Percentiles rank a stretch among this genome's conserved stretches.
These are phyloP conservation scores for Beverwykella pulmonaria DNA, from an alignment of 495 filamentous ascomycete genomes.

Conservation along the genomic window DNA sequence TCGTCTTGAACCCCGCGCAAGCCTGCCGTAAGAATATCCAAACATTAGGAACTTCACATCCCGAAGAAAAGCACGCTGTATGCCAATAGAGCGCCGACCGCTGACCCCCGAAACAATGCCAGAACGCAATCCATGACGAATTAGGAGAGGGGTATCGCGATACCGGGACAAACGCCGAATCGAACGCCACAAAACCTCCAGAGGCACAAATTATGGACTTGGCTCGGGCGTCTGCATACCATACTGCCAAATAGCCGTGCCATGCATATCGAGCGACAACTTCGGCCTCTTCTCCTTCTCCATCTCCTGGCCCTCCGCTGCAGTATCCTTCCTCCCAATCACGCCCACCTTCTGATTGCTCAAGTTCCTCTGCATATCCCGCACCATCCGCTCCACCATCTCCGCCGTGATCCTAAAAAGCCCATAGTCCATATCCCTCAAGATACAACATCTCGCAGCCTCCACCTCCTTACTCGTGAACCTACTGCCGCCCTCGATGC, in stretches of 20 bases:
- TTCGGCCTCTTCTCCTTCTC: constrained; percentile 9
- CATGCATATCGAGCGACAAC: constrained; percentile 14
- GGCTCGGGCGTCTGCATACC: constrained; percentile 38
- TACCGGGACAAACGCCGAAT: background rate
- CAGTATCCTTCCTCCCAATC: background rate
- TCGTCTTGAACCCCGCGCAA: background rate
- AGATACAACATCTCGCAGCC: constrained; percentile 20
- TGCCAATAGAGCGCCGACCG: background rate
- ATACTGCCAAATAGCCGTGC: constrained; percentile 24
- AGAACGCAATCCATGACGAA: background rate
- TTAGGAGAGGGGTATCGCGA: background rate
- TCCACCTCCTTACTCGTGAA: constrained; percentile 28
- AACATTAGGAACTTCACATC: background rate
- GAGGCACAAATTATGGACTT: constrained; percentile 26
- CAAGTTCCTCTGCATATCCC: constrained; percentile 16
- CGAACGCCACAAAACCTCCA: background rate
- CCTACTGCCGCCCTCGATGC: background rate
- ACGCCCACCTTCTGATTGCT: background rate
- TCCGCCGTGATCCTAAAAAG: constrained; percentile 24
- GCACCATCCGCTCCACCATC: constrained; percentile 26
- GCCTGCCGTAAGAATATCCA: background rate
- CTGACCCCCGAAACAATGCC: constrained; percentile 1
- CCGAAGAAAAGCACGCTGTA: background rate
- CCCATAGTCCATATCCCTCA: constrained; percentile 37
- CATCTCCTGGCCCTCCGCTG: background rate